A percentile compares a stretch with the other conserved stretches of the same genome.
Conservation (phyloP, 192 early-diverging fungal genomes). For the Jimgerdemannia flammicorona region DNA sequence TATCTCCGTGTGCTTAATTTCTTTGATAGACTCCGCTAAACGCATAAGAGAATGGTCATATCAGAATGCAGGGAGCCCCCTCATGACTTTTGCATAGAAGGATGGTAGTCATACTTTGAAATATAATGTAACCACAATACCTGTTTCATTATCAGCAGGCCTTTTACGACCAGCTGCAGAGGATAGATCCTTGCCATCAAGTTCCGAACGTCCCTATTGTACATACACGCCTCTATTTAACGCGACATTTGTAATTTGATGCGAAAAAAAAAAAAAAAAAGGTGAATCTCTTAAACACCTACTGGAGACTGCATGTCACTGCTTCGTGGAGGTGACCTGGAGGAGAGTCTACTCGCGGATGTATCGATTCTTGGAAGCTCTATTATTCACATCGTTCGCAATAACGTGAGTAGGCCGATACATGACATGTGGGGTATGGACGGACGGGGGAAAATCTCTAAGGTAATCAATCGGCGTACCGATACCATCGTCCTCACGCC, state of each 20-base stretch:
- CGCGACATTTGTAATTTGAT: neutral
- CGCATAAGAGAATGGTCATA: too few species aligned
- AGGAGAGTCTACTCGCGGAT: neutral
- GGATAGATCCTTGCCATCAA: neutral
- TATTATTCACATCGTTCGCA: neutral
- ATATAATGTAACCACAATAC: neutral
- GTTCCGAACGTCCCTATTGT: neutral
- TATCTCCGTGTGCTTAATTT: neutral
- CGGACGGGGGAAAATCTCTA: too few species aligned
- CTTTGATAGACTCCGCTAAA: neutral
- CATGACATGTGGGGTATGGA: too few species aligned
- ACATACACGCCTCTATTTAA: neutral
- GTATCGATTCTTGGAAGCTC: neutral
- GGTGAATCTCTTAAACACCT: neutral
- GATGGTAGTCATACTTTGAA: neutral
- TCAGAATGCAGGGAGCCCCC: too few species aligned
- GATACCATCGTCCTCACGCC: neutral
- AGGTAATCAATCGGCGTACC: neutral
- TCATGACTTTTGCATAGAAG: too few species aligned
- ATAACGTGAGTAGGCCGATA: too few species aligned
- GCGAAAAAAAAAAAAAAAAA: neutral
- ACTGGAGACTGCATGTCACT: neutral
- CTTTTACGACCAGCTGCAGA: neutral
- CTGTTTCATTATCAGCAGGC: neutral
- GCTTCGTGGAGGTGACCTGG: neutral